Evolutionary conservation across 169 alveolate species (phyloP), one percentile per base, ranked within the genome.

Genomic region (Eimeria praecox): DNA sequence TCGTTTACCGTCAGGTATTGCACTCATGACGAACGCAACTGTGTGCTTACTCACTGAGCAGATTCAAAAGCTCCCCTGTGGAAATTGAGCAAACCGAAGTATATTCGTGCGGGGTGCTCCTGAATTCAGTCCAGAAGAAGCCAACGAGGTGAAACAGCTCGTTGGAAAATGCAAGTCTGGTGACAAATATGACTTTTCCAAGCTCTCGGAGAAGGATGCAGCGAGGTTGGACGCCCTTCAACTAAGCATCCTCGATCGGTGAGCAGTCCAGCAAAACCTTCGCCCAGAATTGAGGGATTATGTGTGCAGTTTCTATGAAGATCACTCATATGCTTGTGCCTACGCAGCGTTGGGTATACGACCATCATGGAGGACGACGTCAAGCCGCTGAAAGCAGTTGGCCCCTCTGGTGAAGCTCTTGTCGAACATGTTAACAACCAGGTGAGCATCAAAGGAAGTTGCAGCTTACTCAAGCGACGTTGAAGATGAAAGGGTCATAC

Each of bases 1-100:
- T 3, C 71, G 44, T 95, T 95, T 42, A 95, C 97, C 14, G 97
- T 95, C 96, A 95, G 86, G 97, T 91, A 64, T 44, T 10, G 40
- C 64, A 42, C 24, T 35, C 78, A 10, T 56, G 35, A n/a, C 35
- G 3, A 59, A 24, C 35, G 46, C 44, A 9, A 18, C 44, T 3
- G 75, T 83, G 91, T 35, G 46, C 35, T 75, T 35, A 5, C 49
- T 14, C 30, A 42, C 30, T 27, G 1, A 18, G 30, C 44, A 3
- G 38, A 24, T 87, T 27, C 46, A 59, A 40, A 12, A 4, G 3
- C 1, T 2, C 30, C 62, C 2, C 0, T n/a, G 20, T 44, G n/a
- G 18, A 27, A 46, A 78, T 42, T 12, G 22, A 46, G 46, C 38
- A 78, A 27, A 40, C 30, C 14, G 75, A 14, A 20, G 40, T 1